A percentile compares a stretch with the other conserved stretches of the same genome.
Evolutionary conservation across 164 flowering plant genomes (phyloP).

Genomic region (Vitis cinerea): DNA sequence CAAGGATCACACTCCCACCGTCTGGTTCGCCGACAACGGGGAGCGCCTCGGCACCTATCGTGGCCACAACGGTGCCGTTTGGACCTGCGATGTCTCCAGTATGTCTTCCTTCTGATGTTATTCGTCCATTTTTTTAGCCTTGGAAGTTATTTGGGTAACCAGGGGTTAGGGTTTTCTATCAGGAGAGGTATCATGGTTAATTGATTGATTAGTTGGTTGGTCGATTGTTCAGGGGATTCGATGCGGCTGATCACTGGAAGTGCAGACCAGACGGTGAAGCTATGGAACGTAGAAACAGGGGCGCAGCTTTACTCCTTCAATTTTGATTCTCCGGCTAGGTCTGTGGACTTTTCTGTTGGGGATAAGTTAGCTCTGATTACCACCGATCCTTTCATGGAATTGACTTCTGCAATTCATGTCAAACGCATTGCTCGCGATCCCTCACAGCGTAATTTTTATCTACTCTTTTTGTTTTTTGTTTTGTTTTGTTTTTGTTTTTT

Average conservation of each 20-base stretch:
- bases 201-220: constrained; percentile 7
- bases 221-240: constrained; percentile 62
- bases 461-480: too few species aligned
- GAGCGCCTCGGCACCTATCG: constrained; percentile 86
- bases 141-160: too few species aligned
- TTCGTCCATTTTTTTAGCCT: not conserved
- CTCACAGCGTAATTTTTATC: constrained; percentile 52
- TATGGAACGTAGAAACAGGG: constrained; percentile 81
- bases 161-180: too few species aligned
- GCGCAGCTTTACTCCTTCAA: constrained; percentile 56
- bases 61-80: constrained; percentile 94
- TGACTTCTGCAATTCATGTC: constrained; percentile 76
- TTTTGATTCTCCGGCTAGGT: constrained; percentile 75
- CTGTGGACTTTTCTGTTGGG: constrained; percentile 79
- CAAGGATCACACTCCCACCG: constrained; percentile 84
- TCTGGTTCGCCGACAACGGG: constrained; percentile 93
- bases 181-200: not conserved
- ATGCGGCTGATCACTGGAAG: constrained; percentile 75
- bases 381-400: constrained; percentile 90
- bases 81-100: constrained; percentile 91
- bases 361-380: constrained; percentile 85
- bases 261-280: constrained; percentile 83
- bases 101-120: constrained; percentile 9
- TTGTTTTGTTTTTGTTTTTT: not conserved
- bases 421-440: constrained; percentile 70